phyloP scores from a whole-genome alignment of 306 rosid genomes.

The Corylus avellana region DNA sequence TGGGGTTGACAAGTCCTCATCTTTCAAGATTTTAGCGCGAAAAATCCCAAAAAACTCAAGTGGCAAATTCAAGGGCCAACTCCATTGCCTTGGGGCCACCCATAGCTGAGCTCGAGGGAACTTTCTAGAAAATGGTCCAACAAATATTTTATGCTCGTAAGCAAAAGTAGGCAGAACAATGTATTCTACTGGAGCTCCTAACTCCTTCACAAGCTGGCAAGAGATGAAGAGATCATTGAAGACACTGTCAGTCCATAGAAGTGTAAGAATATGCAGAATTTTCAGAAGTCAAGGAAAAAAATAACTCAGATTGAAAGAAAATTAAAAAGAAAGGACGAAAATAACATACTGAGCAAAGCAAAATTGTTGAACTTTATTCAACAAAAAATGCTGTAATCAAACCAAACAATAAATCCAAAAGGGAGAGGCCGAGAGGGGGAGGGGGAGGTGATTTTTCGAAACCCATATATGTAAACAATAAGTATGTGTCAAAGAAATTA shows the following conservation, averaged over 20 bases:
- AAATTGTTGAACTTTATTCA: neutral
- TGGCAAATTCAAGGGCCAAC: constrained; percentile 97
- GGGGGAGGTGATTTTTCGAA: neutral
- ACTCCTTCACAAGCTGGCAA: constrained; percentile 82
- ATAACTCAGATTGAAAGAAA: neutral
- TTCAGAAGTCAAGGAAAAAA: neutral
- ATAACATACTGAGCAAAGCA: neutral
- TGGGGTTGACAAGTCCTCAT: constrained; percentile 65
- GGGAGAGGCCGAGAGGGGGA: too few species aligned
- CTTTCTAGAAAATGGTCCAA: constrained; percentile 93
- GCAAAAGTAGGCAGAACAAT: constrained; percentile 93
- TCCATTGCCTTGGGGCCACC: constrained; percentile 99
- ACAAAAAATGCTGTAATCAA: neutral
- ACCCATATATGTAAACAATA: neutral
- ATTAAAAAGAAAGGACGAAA: neutral
- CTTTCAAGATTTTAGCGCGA: constrained; percentile 73
- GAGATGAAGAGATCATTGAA: constrained; percentile 13
- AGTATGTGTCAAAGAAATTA: constrained; percentile 7
- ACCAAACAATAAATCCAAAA: neutral
- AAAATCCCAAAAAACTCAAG: constrained; percentile 86
- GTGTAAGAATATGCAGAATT: neutral
- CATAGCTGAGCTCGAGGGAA: constrained; percentile 85
- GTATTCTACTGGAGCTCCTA: constrained; percentile 84
- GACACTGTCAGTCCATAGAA: constrained; percentile 7
- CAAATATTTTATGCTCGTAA: constrained; percentile 91